These are phyloP conservation scores for Xanthoconium purpureum DNA, from an alignment of 768 basidiomycete genomes.

Conservation along the genomic window DNA sequence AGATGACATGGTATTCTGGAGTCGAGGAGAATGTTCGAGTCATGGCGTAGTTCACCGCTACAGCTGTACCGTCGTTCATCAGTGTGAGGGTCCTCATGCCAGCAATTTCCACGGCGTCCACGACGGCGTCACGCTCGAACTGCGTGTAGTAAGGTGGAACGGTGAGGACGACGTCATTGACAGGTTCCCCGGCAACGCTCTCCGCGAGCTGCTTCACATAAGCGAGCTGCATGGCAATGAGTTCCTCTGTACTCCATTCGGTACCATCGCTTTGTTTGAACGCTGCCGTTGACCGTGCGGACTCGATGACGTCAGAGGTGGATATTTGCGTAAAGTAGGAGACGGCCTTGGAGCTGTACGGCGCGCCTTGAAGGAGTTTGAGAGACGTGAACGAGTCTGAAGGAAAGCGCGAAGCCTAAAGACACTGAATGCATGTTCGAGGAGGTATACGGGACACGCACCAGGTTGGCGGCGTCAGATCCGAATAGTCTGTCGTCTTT, in stretches of 20 bases:
- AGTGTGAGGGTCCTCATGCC: constrained; percentile 81
- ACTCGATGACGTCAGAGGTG: constrained; percentile 49
- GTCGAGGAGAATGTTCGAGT: constrained; percentile 73
- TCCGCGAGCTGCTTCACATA: constrained; percentile 91
- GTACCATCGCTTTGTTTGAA: constrained; percentile 59
- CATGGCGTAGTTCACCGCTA: constrained; percentile 99
- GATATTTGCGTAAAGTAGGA: constrained; percentile 59
- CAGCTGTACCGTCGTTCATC: constrained; percentile 89
- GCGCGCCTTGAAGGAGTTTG: constrained; percentile 78
- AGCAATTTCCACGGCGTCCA: constrained; percentile 89
- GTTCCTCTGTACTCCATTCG: constrained; percentile 83
- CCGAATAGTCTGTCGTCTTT: constrained; percentile 87
- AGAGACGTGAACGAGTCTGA: constrained; percentile 80
- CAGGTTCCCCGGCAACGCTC: constrained; percentile 65
- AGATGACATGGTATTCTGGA: constrained; percentile 86
- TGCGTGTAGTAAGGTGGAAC: constrained; percentile 90
- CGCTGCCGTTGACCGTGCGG: constrained; percentile 57
- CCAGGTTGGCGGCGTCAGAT: constrained; percentile 82
- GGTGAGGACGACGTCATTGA: constrained; percentile 82
- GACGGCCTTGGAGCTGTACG: constrained; percentile 54
- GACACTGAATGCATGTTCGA: neutral
- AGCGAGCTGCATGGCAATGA: constrained; percentile 89
- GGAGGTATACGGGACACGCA: constrained; percentile 40
- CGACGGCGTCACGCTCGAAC: constrained; percentile 86
- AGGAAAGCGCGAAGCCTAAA: constrained; percentile 89